Percentiles rank a stretch among this genome's conserved stretches.
These are phyloP conservation scores for Sordariomycetes sp. DNA, from an alignment of 2,329 filamentous ascomycete species.

Conservation along the genomic window DNA sequence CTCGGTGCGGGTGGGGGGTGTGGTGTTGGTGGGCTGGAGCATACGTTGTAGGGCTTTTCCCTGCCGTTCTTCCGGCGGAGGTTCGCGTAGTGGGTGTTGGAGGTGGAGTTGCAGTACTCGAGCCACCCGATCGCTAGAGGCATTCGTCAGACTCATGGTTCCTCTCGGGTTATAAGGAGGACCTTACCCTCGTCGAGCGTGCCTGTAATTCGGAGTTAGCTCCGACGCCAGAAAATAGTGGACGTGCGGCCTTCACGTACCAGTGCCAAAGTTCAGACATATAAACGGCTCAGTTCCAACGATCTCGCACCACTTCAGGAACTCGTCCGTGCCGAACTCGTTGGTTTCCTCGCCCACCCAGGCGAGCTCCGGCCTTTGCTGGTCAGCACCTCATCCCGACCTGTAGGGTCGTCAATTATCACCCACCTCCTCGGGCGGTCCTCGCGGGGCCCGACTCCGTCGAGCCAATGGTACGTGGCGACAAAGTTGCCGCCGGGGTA, in stretches of 20 bases:
- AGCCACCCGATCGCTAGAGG: slow-evolving; percentile 56
- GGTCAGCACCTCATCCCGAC: not conserved
- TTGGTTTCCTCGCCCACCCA: slow-evolving; percentile 72
- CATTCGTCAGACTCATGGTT: not conserved
- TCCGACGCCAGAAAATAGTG: not conserved
- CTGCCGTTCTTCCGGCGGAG: slow-evolving; percentile 65
- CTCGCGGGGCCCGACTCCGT: slow-evolving; percentile 66
- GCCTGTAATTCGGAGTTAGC: not conserved
- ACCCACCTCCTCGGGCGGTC: slow-evolving; percentile 42
- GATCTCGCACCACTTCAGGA: slow-evolving; percentile 68
- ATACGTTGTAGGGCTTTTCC: slow-evolving; percentile 59
- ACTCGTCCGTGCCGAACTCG: slow-evolving; percentile 77
- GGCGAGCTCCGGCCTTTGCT: slow-evolving; percentile 56
- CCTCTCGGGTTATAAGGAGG: not conserved
- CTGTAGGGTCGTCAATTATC: not conserved
- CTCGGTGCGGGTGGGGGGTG: not conserved
- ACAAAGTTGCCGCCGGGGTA: slow-evolving; percentile 81
- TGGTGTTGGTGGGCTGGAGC: not conserved
- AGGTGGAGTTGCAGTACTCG: slow-evolving; percentile 76
- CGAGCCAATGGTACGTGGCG: slow-evolving; percentile 78
- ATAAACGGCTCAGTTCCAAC: slow-evolving; percentile 71
- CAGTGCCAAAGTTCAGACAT: slow-evolving; percentile 72
- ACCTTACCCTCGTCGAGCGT: slow-evolving; percentile 1
- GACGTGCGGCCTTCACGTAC: slow-evolving; percentile 32
- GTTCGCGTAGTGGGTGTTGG: slow-evolving; percentile 73